Evolutionary conservation across 2,329 filamentous ascomycete species (phyloP), one percentile per base, ranked within the genome.

Genomic region (Fusarium sp.): DNA sequence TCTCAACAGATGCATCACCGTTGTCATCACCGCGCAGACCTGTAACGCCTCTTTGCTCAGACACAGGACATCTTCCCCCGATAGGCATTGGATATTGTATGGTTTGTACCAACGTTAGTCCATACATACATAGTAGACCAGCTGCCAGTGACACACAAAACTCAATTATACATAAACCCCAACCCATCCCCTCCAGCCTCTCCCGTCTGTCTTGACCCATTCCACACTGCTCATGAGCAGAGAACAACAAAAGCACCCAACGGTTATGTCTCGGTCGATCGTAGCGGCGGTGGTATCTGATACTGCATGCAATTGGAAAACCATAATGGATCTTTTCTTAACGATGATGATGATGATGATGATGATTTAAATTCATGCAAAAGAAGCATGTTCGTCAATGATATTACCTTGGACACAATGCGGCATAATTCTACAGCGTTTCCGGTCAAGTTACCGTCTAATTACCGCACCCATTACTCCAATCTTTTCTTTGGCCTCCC

Each of bases 181-280:
- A 43, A 53, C 37, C 37, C 51, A 53, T 37, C 37, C 44, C 44
- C 51, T 27, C 7, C 49, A 25, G 19, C 44, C 33, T 37, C 33
- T 19, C 44, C 7, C 25, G 19, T 27, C 23, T 23, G 11, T 15
- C 27, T 15, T 21, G 13, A n/a, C 14, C 13, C 33, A 31, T 11
- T 33, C 17, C 19, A 41, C 23, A 41, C 15, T 19, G 4, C 13
- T 25, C 4, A 33, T 31, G 76, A 75, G 35, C 79, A 81, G 72
- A 74, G 73, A 67, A 73, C 70, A 27, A 63, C 63, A 53, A 70
- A 71, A 33, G 66, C 70, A 5, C 73, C 74, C 21, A 77, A 77
- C 58, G 74, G 78, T 45, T 80, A 83, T 68, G 81, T 84, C 51
- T 79, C 76, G 52, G 81, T 84, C 52, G 81, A 84, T 50, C 77